These are phyloP conservation scores for Sclerospora graminicola DNA, from an alignment of 352 stramenopile genomes.

Conservation along the genomic window DNA sequence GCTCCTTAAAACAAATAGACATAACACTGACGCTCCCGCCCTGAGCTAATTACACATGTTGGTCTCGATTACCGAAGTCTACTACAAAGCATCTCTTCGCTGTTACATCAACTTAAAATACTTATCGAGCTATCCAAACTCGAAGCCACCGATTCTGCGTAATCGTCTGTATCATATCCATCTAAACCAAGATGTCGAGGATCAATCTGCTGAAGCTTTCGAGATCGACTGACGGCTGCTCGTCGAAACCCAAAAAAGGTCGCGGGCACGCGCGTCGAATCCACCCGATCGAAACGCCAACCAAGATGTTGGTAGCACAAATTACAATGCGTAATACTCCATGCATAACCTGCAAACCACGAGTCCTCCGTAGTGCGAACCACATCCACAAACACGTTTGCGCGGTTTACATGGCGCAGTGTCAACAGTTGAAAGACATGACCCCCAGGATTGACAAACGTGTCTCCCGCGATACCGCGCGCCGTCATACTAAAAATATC, in stretches of 20 bases:
- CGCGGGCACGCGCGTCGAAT: conserved; percentile 16
- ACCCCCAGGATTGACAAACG: conserved; percentile 74
- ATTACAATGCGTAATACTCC: conserved; percentile 70
- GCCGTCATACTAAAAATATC: conserved; percentile 74
- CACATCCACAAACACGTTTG: conserved; percentile 36
- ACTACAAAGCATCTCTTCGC: no score
- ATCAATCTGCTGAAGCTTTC: conserved; percentile 4
- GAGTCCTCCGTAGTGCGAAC: conserved; percentile 45
- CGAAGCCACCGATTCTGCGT: conserved; percentile 17
- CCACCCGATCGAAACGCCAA: conserved; percentile 58
- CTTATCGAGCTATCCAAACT: conserved; percentile 6
- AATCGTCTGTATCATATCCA: conserved; percentile 14
- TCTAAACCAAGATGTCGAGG: conserved; percentile 7
- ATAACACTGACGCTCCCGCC: no score
- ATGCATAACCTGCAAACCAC: conserved; percentile 75
- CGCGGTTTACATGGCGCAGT: conserved; percentile 35
- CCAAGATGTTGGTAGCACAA: conserved; percentile 61
- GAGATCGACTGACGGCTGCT: conserved; percentile 28
- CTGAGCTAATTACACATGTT: no score
- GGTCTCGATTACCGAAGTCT: no score
- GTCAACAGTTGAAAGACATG: conserved; percentile 78
- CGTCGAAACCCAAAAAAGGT: conserved; percentile 68
- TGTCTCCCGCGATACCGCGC: conserved; percentile 40
- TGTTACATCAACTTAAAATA: conserved; percentile 10
- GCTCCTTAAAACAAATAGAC: no score